Evolutionary conservation across 129 eudicot genomes (phyloP).

Genomic region (Deinandra increscens): DNA sequence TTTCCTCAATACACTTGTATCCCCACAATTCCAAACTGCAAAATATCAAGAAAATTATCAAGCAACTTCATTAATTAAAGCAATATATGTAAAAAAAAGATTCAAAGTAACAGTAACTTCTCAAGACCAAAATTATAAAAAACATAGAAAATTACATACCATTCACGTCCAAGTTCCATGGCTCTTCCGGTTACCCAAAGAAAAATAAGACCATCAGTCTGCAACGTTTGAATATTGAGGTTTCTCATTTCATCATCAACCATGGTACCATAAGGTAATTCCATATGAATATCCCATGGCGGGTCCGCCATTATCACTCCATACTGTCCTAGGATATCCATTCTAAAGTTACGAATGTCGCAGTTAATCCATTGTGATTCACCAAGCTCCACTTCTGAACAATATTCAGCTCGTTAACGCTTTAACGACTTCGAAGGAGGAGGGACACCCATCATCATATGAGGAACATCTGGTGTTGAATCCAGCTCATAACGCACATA

Average conservation of each 20-base stretch:
- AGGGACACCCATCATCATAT: slow-evolving; percentile 72
- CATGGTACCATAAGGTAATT: slow-evolving; percentile 98
- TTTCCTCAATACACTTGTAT: slow-evolving; percentile 91
- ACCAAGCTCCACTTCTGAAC: slow-evolving; percentile 97
- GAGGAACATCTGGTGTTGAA: slow-evolving; percentile 85
- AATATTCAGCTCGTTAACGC: slow-evolving; percentile 82
- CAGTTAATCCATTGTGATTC: slow-evolving; percentile 98
- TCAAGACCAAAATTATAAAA: not conserved
- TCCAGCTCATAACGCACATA: slow-evolving; percentile 97
- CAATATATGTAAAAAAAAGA: too few relatives aligned
- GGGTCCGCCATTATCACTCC: slow-evolving; percentile 99
- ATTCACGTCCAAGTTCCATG: slow-evolving; percentile 99
- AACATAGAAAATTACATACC: slow-evolving; percentile 42
- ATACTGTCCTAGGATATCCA: slow-evolving; percentile 94
- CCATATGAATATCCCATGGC: slow-evolving; percentile 99
- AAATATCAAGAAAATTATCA: too few relatives aligned
- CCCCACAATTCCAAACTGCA: slow-evolving; percentile 98
- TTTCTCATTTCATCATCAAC: slow-evolving; percentile 98
- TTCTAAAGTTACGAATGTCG: slow-evolving; percentile 85
- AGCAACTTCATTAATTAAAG: too few relatives aligned
- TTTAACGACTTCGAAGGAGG: slow-evolving; percentile 72
- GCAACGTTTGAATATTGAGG: slow-evolving; percentile 93
- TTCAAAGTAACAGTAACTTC: not conserved
- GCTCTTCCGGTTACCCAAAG: slow-evolving; percentile 99
- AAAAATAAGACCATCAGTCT: slow-evolving; percentile 92